Percentiles rank a stretch among this genome's conserved stretches.
phyloP scores from a whole-genome alignment of 306 rosid genomes.

The Abrus precatorius region DNA sequence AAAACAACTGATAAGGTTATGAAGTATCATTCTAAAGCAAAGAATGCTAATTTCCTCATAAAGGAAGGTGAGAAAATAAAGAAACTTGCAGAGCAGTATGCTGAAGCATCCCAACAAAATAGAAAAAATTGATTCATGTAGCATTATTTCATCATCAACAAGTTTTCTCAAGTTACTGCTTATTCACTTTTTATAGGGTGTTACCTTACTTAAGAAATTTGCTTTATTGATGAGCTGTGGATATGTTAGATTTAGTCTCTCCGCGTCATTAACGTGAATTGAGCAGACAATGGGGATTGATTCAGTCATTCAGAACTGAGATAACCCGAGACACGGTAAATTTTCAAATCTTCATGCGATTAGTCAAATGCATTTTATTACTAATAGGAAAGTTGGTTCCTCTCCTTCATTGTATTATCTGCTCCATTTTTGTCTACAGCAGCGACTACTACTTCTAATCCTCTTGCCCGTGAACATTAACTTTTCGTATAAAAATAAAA shows the following conservation, averaged over 20 bases:
- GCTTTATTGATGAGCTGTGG: conserved; percentile 40
- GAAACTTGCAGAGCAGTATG: conserved; percentile 94
- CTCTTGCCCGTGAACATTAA: neutral
- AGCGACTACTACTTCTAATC: neutral
- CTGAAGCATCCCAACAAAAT: conserved; percentile 82
- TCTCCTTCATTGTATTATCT: neutral
- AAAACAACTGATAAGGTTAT: conserved; percentile 93
- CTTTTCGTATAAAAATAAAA: neutral
- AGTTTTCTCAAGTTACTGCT: conserved; percentile 21
- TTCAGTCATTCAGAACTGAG: neutral
- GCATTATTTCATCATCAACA: conserved; percentile 31
- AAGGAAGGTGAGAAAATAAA: conserved; percentile 99
- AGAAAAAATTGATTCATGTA: conserved; percentile 52
- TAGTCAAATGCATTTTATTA: conserved; percentile 18
- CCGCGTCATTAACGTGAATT: conserved; percentile 29
- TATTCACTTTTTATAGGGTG: conserved; percentile 11
- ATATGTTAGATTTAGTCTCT: conserved; percentile 38
- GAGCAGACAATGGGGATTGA: conserved; percentile 40
- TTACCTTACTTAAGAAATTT: conserved; percentile 10
- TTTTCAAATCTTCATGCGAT: conserved; percentile 4
- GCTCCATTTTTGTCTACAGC: neutral
- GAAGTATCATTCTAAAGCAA: conserved; percentile 89
- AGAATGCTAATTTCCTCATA: conserved; percentile 88
- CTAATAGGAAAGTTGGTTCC: conserved; percentile 1
- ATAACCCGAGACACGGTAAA: neutral